These are phyloP conservation scores for Solidago caesia DNA, from an alignment of 129 eudicot genomes.

Conservation along the genomic window DNA sequence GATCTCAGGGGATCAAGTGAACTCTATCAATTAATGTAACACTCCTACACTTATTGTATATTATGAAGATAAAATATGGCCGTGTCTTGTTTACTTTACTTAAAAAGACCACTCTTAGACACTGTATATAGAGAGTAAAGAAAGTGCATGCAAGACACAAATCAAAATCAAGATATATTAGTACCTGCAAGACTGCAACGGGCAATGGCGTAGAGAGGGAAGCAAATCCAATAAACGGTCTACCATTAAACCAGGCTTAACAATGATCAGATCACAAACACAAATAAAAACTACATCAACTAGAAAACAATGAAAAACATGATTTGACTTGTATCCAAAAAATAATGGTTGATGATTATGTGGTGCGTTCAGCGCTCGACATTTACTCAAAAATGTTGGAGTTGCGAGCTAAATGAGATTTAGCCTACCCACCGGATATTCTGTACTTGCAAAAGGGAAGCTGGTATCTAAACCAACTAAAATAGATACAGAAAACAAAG, in stretches of 20 bases:
- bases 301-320: conserved; percentile 9
- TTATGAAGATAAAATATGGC: neutral
- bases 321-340: neutral
- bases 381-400: neutral
- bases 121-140: neutral
- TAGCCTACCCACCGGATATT: neutral
- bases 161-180: neutral
- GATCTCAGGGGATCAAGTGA: too few species aligned
- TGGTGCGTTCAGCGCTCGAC: neutral
- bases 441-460: too few species aligned
- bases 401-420: conserved; percentile 11
- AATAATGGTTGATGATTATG: neutral
- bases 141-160: neutral
- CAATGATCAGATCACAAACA: conserved; percentile 18
- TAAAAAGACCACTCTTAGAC: neutral
- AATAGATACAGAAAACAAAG: too few species aligned
- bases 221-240: neutral
- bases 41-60: neutral
- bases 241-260: conserved; percentile 16
- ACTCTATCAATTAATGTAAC: neutral
- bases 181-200: neutral
- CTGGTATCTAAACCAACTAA: too few species aligned
- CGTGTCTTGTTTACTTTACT: neutral
- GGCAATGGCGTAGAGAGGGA: conserved; percentile 1
- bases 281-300: conserved; percentile 20